phyloP scores from a whole-genome alignment of 2,329 filamentous ascomycete genomes.

The Sarocladium kiliense region DNA sequence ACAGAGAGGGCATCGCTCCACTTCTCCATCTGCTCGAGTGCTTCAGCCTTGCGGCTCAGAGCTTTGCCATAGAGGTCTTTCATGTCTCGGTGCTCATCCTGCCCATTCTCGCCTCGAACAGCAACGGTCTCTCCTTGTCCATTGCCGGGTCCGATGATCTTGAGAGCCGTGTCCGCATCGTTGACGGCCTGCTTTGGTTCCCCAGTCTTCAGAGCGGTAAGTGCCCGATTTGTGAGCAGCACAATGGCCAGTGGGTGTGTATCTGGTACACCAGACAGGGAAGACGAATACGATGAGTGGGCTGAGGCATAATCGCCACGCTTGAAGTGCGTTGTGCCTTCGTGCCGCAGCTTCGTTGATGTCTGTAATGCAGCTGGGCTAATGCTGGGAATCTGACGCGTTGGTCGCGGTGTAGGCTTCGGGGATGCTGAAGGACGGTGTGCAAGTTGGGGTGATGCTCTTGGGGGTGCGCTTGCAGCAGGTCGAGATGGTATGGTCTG shows the following conservation, averaged over 20 bases:
- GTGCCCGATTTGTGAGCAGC: slow-evolving; percentile 84
- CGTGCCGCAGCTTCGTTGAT: slow-evolving; percentile 72
- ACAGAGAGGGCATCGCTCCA: slow-evolving; percentile 78
- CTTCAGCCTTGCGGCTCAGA: slow-evolving; percentile 89
- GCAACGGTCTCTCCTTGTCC: slow-evolving; percentile 78
- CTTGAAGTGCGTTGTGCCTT: slow-evolving; percentile 87
- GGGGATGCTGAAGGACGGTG: slow-evolving; percentile 26
- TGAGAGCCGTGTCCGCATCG: slow-evolving; percentile 77
- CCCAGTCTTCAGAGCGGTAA: slow-evolving; percentile 87
- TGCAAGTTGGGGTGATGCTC: slow-evolving; percentile 28
- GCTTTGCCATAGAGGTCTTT: slow-evolving; percentile 91
- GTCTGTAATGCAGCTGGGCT: slow-evolving; percentile 65
- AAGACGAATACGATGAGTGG: slow-evolving; percentile 74
- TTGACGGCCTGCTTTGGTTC: slow-evolving; percentile 81
- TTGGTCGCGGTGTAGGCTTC: slow-evolving; percentile 39
- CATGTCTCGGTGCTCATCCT: slow-evolving; percentile 72
- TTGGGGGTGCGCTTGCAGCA: slow-evolving; percentile 25
- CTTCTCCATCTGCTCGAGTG: slow-evolving; percentile 89
- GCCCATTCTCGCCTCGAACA: slow-evolving; percentile 52
- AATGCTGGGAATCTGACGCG: slow-evolving; percentile 60
- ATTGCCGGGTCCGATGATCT: slow-evolving; percentile 70
- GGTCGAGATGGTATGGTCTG: slow-evolving; percentile 31
- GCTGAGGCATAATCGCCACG: slow-evolving; percentile 87
- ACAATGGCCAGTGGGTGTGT: slow-evolving; percentile 81
- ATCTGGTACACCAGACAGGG: slow-evolving; percentile 68